Evolutionary conservation across 192 early-diverging fungal genomes (phyloP).

Genomic region (Chytriomyces confervae): DNA sequence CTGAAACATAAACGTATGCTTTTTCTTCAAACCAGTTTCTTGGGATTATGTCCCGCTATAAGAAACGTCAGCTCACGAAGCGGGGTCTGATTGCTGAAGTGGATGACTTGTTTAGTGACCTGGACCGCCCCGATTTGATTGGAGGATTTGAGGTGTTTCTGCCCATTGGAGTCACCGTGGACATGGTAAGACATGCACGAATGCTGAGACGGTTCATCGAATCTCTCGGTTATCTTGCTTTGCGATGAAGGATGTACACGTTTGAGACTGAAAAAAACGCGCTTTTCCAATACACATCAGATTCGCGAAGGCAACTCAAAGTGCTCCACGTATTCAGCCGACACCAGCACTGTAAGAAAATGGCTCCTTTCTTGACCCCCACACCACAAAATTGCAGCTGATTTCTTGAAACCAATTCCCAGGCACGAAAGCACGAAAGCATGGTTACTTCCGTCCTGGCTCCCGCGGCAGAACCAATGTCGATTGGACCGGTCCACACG

Average conservation of each 20-base stretch:
- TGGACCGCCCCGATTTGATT: conserved; percentile 17
- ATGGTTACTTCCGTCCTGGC: no score
- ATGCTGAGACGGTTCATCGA: neutral
- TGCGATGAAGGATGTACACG: no score
- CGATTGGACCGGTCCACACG: no score
- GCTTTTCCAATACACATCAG: neutral
- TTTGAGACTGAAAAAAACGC: neutral
- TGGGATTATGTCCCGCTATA: conserved; percentile 24
- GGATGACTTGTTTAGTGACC: conserved; percentile 19
- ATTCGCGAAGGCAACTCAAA: conserved; percentile 24
- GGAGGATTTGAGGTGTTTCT: conserved; percentile 26
- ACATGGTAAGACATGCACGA: conserved; percentile 9
- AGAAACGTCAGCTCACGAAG: conserved; percentile 27
- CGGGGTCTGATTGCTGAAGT: conserved; percentile 23
- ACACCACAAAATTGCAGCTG: no score
- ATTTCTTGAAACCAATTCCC: no score
- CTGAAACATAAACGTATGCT: no score
- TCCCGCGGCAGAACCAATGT: no score
- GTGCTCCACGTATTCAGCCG: conserved; percentile 8
- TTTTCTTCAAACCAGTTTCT: conserved; percentile 19
- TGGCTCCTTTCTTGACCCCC: neutral
- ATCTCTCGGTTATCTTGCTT: neutral
- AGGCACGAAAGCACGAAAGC: no score
- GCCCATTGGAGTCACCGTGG: conserved; percentile 22
- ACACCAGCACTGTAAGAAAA: neutral